Conservation (phyloP, 2,329 filamentous ascomycete genomes). For the Metarhizium rileyi region DNA sequence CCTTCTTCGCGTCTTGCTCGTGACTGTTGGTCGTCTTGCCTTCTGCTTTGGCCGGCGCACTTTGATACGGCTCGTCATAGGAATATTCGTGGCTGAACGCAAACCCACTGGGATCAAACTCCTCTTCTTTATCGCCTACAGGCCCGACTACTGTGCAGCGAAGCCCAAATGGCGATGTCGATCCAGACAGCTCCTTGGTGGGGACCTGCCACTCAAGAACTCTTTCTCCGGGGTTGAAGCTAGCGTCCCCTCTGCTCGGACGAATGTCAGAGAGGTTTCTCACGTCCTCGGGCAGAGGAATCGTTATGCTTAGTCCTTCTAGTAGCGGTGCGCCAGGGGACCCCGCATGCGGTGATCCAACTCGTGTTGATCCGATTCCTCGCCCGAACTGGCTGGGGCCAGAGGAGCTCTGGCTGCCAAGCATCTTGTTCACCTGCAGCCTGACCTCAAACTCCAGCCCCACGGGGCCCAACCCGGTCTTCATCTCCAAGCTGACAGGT, state of each 20-base stretch:
- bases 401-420: conserved; percentile 31
- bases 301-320: conserved; percentile 67
- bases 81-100: conserved; percentile 42
- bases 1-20: conserved; percentile 44
- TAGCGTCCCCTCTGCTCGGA: conserved; percentile 72
- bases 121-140: conserved; percentile 36
- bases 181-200: conserved; percentile 61
- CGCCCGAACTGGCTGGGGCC: conserved; percentile 30
- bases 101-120: conserved; percentile 40
- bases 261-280: conserved; percentile 77
- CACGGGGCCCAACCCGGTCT: conserved; percentile 62
- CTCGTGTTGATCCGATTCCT: conserved; percentile 30
- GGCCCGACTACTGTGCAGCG: conserved; percentile 71
- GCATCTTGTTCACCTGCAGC: conserved; percentile 59
- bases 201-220: conserved; percentile 76
- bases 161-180: conserved; percentile 60
- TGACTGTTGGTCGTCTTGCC: conserved; percentile 22
- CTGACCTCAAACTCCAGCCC: conserved; percentile 87
- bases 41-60: conserved; percentile 24
- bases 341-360: conserved; percentile 36
- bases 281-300: conserved; percentile 71
- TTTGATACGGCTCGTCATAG: conserved; percentile 49
- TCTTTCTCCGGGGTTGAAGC: conserved; percentile 64
- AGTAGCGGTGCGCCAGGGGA: conserved; percentile 51
- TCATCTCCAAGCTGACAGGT: conserved; percentile 73